Base-by-base conservation (phyloP, 2,329 filamentous ascomycete species). In the Cercospora sp. region DNA sequence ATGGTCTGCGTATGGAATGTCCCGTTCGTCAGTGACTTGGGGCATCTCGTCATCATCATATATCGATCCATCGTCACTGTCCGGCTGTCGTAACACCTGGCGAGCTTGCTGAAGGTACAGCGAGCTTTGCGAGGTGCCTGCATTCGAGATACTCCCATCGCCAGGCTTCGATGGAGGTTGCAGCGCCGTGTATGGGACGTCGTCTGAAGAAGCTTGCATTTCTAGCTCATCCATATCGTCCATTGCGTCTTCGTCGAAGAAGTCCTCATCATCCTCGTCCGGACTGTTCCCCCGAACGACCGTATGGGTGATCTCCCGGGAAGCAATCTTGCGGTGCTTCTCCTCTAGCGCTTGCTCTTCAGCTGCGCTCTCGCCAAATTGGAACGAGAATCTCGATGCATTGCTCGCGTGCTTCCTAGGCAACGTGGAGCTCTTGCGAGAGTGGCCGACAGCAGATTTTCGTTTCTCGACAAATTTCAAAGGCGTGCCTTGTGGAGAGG, bases 351-450 rank as follows among this genome's bases (percentile, higher is more conserved):
- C 77, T 77, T 89, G 90, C 77, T 90, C 88, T 74, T 90, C 87
- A 0, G 83, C 81, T 4, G 84, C 82, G 5, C 87, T 88, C 13
- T 90, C 90, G 16, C 89, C 86, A 83, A 93, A 91, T 74, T 94
- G 91, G 74, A 94, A 94, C 74, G 91, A 94, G 76, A 94, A 94
- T 13, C 91, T 84, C 0, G 90, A 93, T 0, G 91, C 91, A 10
- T 89, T 91, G 76, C 91, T 93, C 3, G 78, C 80, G 57, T 82
- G 76, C 70, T 84, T 82, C 57, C 80, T 78, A 4, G 81, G 82
- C 10, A 80, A 18, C 67, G 12, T 55, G 12, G 69, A 59, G 57
- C 59, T 63, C 28, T 69, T 68, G 31, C 70, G 71, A n/a, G 74
- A 66, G 55, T 77, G 75, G 13, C 76, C 75, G 5, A 75, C 75